Conservation (phyloP, 176 grass and related monocot genomes). For the Bothriochloa decipiens region DNA sequence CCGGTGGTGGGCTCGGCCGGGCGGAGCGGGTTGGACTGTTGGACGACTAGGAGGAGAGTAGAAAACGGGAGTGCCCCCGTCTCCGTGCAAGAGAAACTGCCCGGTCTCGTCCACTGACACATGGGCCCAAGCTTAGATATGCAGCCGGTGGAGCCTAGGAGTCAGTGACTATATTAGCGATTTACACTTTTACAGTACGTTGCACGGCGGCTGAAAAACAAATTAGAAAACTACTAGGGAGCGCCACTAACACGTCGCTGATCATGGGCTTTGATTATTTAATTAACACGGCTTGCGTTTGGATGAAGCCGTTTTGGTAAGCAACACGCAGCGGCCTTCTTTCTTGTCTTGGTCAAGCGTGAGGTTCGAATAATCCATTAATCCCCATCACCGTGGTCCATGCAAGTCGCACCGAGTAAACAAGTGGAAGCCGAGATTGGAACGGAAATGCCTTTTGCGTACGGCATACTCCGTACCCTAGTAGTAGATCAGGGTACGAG, state of each 20-base stretch:
- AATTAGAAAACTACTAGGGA: not conserved
- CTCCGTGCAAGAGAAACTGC: too few relatives aligned
- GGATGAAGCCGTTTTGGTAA: not conserved
- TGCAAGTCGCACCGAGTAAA: slow-evolving; percentile 6
- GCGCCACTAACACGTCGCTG: not conserved
- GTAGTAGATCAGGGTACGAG: not conserved
- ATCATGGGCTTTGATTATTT: not conserved
- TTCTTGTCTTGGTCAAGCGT: not conserved
- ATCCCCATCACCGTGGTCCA: slow-evolving; percentile 1
- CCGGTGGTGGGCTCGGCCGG: slow-evolving; percentile 4
- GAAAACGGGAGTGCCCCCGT: too few relatives aligned
- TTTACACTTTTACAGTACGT: not conserved
- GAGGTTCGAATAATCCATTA: not conserved
- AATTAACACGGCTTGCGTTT: not conserved
- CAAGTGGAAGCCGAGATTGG: not conserved
- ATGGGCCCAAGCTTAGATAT: not conserved
- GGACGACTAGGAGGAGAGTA: too few relatives aligned
- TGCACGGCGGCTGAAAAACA: not conserved
- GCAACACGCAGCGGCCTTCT: not conserved
- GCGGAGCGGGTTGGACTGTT: not conserved
- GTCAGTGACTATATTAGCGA: not conserved
- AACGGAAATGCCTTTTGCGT: not conserved
- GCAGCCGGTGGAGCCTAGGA: not conserved
- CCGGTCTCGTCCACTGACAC: not conserved
- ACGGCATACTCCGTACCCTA: not conserved